A percentile compares a stretch with the other conserved stretches of the same genome.
Conservation (phyloP, 768 basidiomycete genomes). For the Multifurca ochricompacta region DNA sequence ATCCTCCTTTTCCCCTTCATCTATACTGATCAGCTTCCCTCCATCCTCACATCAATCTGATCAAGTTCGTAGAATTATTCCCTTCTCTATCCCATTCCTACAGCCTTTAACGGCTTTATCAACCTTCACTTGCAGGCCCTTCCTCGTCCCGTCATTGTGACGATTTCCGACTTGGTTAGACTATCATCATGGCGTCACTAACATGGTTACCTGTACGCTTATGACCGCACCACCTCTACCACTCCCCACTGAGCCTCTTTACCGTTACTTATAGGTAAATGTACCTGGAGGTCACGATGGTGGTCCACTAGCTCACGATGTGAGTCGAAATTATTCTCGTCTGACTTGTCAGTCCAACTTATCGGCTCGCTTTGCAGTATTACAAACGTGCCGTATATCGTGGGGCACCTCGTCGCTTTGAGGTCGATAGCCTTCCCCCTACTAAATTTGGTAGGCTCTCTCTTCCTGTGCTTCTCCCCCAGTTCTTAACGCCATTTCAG, state of each 20-base stretch:
- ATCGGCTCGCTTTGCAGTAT: slow-evolving; percentile 22
- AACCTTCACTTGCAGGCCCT: too few relatives aligned
- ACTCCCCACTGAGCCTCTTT: not conserved
- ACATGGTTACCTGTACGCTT: not conserved
- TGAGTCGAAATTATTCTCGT: not conserved
- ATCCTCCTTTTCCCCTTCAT: too few relatives aligned
- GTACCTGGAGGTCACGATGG: not conserved
- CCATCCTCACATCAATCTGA: too few relatives aligned
- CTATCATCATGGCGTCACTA: not conserved
- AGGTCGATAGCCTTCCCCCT: slow-evolving; percentile 11
- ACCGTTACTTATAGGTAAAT: not conserved
- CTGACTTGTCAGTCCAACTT: too few relatives aligned
- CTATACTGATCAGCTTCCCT: too few relatives aligned
- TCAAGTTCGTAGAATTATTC: too few relatives aligned
- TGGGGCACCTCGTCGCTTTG: slow-evolving; percentile 8
- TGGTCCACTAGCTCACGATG: slow-evolving; percentile 7
- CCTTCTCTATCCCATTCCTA: too few relatives aligned
- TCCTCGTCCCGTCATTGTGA: not conserved
- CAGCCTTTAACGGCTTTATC: too few relatives aligned
- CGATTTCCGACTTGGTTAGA: not conserved
- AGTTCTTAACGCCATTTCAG: slow-evolving; percentile 11
- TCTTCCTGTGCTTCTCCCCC: not conserved
- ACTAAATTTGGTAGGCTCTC: slow-evolving; percentile 21
- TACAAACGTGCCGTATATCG: slow-evolving; percentile 18
- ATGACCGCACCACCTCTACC: slow-evolving; percentile 20